A percentile compares a stretch with the other conserved stretches of the same genome.
Conservation (phyloP, 352 stramenopile genomes). For the Globisporangium megalacanthum region DNA sequence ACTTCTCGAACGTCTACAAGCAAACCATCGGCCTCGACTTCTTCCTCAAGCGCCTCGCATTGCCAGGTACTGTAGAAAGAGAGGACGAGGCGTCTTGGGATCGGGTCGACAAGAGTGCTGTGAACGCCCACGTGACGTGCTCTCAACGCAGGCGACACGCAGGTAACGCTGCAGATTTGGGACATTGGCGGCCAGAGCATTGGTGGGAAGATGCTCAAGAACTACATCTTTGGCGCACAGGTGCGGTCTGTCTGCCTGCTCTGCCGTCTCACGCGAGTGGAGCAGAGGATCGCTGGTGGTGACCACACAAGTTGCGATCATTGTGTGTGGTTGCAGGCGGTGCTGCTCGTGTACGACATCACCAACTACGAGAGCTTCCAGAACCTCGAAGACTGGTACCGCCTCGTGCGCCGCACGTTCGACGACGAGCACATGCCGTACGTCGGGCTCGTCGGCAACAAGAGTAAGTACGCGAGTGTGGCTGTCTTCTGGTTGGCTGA, state of each 20-base stretch:
- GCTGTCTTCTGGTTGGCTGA: not conserved
- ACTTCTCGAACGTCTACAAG: constrained; percentile 93
- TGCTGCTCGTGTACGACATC: constrained; percentile 94
- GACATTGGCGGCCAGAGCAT: constrained; percentile 93
- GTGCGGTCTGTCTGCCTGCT: constrained; percentile 17
- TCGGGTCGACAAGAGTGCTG: too few species aligned
- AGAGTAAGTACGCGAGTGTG: constrained; percentile 44
- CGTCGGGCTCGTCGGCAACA: constrained; percentile 90
- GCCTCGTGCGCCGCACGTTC: constrained; percentile 88
- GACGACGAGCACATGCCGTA: constrained; percentile 84
- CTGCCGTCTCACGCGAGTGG: too few species aligned
- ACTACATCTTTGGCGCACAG: constrained; percentile 94
- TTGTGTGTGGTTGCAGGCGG: constrained; percentile 33
- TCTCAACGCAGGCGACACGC: constrained; percentile 56
- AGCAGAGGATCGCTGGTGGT: not conserved
- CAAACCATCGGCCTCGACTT: constrained; percentile 95
- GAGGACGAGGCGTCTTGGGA: too few species aligned
- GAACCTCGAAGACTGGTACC: constrained; percentile 94
- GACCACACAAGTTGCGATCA: not conserved
- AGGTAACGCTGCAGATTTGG: constrained; percentile 93
- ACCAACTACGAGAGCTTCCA: constrained; percentile 95
- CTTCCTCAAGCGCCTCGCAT: constrained; percentile 90
- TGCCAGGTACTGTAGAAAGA: constrained; percentile 52
- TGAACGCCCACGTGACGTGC: not conserved
- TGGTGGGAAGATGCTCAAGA: constrained; percentile 81